phyloP scores from a whole-genome alignment of 192 early-diverging fungal species.

The Coemansia erecta region DNA sequence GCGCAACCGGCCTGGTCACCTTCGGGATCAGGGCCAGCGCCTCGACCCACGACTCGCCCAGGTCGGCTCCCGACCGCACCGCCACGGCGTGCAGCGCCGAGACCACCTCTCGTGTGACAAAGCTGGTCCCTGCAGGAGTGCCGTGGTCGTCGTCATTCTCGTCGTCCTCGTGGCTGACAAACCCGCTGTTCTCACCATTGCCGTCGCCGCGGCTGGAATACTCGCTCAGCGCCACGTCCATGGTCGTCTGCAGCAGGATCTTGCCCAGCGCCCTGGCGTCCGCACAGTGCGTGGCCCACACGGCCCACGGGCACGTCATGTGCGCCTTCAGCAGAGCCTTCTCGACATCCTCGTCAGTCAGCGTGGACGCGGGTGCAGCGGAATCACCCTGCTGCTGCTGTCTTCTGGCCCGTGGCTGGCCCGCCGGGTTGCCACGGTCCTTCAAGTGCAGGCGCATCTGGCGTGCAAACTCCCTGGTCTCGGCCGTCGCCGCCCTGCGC shows the following conservation, averaged over 20 bases:
- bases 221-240: constrained; percentile 29
- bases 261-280: constrained; percentile 22
- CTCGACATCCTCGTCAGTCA: constrained; percentile 19
- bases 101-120: constrained; percentile 20
- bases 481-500: constrained; percentile 9
- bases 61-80: constrained; percentile 29
- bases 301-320: constrained; percentile 26
- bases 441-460: constrained; percentile 31
- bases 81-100: constrained; percentile 13
- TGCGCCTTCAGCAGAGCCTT: constrained; percentile 27
- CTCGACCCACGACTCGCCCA: constrained; percentile 33
- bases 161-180: neutral
- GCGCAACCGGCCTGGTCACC: constrained; percentile 34
- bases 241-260: constrained; percentile 32
- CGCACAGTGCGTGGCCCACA: constrained; percentile 37
- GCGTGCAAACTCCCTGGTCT: constrained; percentile 37
- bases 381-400: neutral
- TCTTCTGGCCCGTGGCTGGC: neutral
- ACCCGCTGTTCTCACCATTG: neutral
- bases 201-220: neutral
- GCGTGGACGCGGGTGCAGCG: neutral
- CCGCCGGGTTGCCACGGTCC: neutral
- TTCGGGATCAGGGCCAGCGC: constrained; percentile 44
- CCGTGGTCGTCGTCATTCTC: neutral
- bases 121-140: neutral